Percentiles rank a stretch among this genome's conserved stretches.
phyloP scores from a whole-genome alignment of 2,329 filamentous ascomycete genomes.

The Talaromyces sp. region DNA sequence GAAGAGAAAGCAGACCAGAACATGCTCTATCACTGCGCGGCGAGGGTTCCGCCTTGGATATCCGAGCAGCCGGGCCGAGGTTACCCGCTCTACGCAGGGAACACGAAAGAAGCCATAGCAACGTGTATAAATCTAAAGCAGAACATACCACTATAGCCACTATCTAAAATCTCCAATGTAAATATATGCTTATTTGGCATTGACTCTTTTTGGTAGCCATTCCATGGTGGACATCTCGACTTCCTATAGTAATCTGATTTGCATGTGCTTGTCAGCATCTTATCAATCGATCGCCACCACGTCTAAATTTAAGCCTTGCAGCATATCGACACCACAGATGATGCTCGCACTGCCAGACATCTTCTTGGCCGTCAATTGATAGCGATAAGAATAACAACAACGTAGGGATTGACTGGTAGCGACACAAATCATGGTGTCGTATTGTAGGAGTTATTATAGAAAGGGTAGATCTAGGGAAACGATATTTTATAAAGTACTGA shows the following conservation, averaged over 20 bases:
- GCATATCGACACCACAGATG: background rate
- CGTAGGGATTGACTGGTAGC: too few relatives aligned
- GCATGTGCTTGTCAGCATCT: background rate
- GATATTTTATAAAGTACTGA: too few relatives aligned
- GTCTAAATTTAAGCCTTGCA: background rate
- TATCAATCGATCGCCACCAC: background rate
- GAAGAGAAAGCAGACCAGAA: conserved; percentile 3
- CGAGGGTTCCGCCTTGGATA: conserved; percentile 18
- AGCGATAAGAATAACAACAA: background rate
- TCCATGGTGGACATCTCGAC: background rate
- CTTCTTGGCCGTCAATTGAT: background rate
- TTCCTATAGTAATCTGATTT: background rate
- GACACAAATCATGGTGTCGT: too few relatives aligned
- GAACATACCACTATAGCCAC: background rate
- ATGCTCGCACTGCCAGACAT: background rate
- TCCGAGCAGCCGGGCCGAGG: conserved; percentile 25
- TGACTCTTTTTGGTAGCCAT: background rate
- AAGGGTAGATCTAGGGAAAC: too few relatives aligned
- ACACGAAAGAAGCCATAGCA: background rate
- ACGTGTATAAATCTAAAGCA: background rate
- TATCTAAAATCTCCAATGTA: background rate
- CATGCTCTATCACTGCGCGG: conserved; percentile 11
- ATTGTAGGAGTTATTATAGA: too few relatives aligned
- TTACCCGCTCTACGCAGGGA: conserved; percentile 7
- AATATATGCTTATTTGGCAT: background rate